Evolutionary conservation across 345 rosid genomes (phyloP).

Genomic region (Hirschfeldia incana): DNA sequence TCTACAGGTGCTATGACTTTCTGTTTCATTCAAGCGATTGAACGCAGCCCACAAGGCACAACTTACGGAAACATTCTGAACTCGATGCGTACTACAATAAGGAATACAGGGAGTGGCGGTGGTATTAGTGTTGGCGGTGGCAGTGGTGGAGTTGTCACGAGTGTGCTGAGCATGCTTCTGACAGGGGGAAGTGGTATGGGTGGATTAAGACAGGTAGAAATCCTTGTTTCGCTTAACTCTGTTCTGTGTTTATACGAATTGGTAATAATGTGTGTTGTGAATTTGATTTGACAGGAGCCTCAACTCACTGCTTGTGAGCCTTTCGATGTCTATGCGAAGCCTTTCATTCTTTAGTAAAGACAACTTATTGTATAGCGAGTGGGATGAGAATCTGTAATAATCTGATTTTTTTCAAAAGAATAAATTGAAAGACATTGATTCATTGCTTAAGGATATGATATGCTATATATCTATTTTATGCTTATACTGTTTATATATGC

Average conservation of each 20-base stretch:
- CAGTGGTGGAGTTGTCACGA: conserved; percentile 57
- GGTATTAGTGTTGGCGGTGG: conserved; percentile 51
- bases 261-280: background rate
- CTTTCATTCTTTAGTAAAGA: conserved; percentile 58
- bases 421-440: background rate
- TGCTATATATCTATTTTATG: background rate
- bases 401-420: background rate
- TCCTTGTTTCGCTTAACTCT: background rate
- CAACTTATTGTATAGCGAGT: conserved; percentile 26
- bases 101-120: conserved; percentile 46
- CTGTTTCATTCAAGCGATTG: conserved; percentile 87
- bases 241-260: background rate
- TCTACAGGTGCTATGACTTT: conserved; percentile 91
- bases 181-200: conserved; percentile 61
- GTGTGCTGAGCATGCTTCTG: conserved; percentile 72
- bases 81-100: conserved; percentile 68
- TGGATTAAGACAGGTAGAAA: conserved; percentile 65
- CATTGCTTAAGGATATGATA: background rate
- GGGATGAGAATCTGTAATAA: background rate
- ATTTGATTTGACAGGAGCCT: conserved; percentile 59
- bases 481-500: background rate
- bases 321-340: conserved; percentile 71
- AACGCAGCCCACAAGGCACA: conserved; percentile 54
- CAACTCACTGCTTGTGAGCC: conserved; percentile 72
- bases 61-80: conserved; percentile 77